Percentiles rank a stretch among this genome's conserved stretches.
phyloP scores from a whole-genome alignment of 164 flowering plant species.

The Cinnamomum micranthum region DNA sequence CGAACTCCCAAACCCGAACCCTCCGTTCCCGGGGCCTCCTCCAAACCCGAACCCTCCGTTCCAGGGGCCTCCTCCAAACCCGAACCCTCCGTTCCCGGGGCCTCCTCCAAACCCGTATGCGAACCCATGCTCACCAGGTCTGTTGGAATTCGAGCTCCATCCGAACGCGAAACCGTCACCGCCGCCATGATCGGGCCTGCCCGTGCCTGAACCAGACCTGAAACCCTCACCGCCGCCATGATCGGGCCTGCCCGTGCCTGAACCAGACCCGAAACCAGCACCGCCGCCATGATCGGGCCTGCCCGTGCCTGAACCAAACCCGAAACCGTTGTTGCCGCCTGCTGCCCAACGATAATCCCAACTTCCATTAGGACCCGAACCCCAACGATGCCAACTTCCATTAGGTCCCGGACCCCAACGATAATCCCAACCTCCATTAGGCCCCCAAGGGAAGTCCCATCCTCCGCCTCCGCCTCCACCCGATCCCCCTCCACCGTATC shows the following conservation, averaged over 20 bases:
- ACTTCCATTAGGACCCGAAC: background rate
- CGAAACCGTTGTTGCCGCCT: background rate
- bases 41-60: background rate
- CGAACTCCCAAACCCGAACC: slow-evolving; percentile 1
- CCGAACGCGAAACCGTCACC: background rate
- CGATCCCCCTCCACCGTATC: too few relatives aligned
- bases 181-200: background rate
- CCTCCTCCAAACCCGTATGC: background rate
- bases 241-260: background rate
- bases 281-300: background rate
- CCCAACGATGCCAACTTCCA: too few relatives aligned
- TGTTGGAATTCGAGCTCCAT: background rate
- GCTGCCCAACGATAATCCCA: too few relatives aligned
- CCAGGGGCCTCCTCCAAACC: too few relatives aligned
- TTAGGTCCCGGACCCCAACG: background rate
- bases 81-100: too few relatives aligned
- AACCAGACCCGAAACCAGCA: background rate
- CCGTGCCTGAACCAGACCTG: background rate
- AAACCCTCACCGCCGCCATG: background rate
- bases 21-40: background rate
- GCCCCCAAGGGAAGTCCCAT: slow-evolving; percentile 7
- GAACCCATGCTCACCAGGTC: background rate
- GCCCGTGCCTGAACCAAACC: background rate
- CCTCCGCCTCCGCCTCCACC: too few relatives aligned
- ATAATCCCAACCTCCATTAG: background rate